Evolutionary conservation across 1,139 yeast species (phyloP), one percentile per base, ranked within the genome.

Genomic region (Scheffersomyces stambukii): DNA sequence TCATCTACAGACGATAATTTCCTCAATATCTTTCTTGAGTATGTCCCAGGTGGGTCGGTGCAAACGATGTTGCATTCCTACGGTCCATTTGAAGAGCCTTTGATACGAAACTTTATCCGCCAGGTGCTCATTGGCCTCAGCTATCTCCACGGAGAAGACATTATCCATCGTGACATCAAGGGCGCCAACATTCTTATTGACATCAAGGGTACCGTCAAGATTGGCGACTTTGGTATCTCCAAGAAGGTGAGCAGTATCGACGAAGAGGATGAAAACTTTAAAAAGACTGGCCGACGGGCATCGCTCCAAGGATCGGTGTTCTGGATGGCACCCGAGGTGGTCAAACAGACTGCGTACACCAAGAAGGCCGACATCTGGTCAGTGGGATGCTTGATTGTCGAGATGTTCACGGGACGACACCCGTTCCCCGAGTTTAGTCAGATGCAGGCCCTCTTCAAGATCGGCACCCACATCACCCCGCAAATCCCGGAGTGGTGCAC

Each of bases 291-390:
- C 15, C 78, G 84, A 43, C 69, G 96, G 27, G 91, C 88, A 1
- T 85, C 96, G 0, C 55, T 89, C 27, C 96, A 88, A 57, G 97
- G 97, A 0, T 84, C 95, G 5, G 95, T 88, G 0, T 89, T 81
- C 49, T 89, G 97, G 97, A 89, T 89, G 97, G 96, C 96, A 0
- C 97, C 97, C 0, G 97, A 89, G 52, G 96, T 89, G 9, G 96
- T 88, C 9, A 84, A 85, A 47, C 96, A 88, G 49, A 80, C 86
- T 1, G 84, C 91, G 0, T 84, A 86, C 35, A 88, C 96, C 4
- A 77, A 82, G 29, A 85, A 84, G 50, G 95, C 95, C 0, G 97
- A 89, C 52, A 86, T 89, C 17, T 89, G 97, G 97, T 84, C 95
- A 0, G 83, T 89, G 4, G 97, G 96, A 0, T 86, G 96, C 53